Evolutionary conservation across 1,284 basidiomycete genomes (phyloP).

Genomic region (Pterulicium gracile): DNA sequence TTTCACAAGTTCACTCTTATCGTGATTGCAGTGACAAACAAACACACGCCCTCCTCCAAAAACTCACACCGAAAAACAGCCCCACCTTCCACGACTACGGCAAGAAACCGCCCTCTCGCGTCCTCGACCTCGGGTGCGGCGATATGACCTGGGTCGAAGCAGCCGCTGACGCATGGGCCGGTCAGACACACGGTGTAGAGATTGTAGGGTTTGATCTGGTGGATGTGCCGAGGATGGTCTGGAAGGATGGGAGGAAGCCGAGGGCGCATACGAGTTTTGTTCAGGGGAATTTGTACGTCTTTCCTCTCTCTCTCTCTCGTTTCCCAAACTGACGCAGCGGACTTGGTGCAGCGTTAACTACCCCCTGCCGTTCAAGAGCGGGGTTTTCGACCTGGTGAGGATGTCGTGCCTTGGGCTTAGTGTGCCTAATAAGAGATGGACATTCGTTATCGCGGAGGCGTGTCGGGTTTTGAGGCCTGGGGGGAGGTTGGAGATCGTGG

Average conservation of each 20-base stretch:
- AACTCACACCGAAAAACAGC: constrained; percentile 33
- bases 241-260: constrained; percentile 16
- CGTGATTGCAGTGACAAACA: constrained; percentile 38
- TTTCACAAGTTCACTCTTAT: constrained; percentile 10
- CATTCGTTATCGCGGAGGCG: constrained; percentile 42
- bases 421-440: constrained; percentile 50
- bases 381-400: constrained; percentile 58
- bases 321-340: constrained; percentile 8
- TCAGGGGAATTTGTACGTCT: constrained; percentile 55
- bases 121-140: constrained; percentile 67
- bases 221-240: constrained; percentile 27
- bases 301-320: constrained; percentile 1
- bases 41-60: constrained; percentile 38
- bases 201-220: constrained; percentile 59
- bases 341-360: constrained; percentile 34
- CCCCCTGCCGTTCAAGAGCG: constrained; percentile 44
- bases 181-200: constrained; percentile 23
- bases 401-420: constrained; percentile 55
- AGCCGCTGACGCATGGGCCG: constrained; percentile 48
- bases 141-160: constrained; percentile 51
- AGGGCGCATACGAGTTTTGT: constrained; percentile 39
- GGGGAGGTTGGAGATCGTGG: constrained; percentile 59
- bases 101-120: constrained; percentile 36
- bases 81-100: constrained; percentile 51
- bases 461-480: constrained; percentile 47